phyloP scores from a whole-genome alignment of 805 yeast genomes.

The Spathaspora sp. region DNA sequence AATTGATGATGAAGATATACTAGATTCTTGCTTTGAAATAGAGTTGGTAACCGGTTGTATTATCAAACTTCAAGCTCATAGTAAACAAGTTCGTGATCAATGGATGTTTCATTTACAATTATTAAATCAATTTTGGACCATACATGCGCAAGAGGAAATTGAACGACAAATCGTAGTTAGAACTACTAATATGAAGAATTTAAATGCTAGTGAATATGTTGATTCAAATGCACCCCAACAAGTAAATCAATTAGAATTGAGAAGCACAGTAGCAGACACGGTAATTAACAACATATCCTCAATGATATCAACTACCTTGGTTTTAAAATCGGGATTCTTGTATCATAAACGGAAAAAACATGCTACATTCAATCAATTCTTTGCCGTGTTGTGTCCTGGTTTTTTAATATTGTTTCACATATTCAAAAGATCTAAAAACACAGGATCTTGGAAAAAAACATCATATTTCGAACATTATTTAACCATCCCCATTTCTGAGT shows the following conservation, averaged over 20 bases:
- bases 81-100: slow-evolving; percentile 44
- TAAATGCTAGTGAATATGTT: slow-evolving; percentile 51
- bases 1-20: slow-evolving; percentile 23
- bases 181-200: slow-evolving; percentile 39
- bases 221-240: slow-evolving; percentile 52
- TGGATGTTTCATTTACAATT: slow-evolving; percentile 60
- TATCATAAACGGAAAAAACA: slow-evolving; percentile 71
- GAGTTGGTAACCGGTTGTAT: slow-evolving; percentile 41
- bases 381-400: slow-evolving; percentile 69
- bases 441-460: slow-evolving; percentile 43
- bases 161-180: slow-evolving; percentile 32
- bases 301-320: slow-evolving; percentile 53
- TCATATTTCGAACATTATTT: slow-evolving; percentile 50
- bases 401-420: slow-evolving; percentile 55
- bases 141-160: slow-evolving; percentile 39
- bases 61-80: slow-evolving; percentile 56
- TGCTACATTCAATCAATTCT: slow-evolving; percentile 57
- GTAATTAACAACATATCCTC: slow-evolving; percentile 48
- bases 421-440: slow-evolving; percentile 43
- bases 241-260: slow-evolving; percentile 45
- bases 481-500: slow-evolving; percentile 59
- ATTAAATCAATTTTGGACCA: slow-evolving; percentile 58
- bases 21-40: slow-evolving; percentile 53
- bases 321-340: slow-evolving; percentile 62
- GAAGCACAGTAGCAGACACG: slow-evolving; percentile 50